A percentile compares a stretch with the other conserved stretches of the same genome.
Conservation (phyloP, 805 yeast species). For the Candida chauliodis region DNA sequence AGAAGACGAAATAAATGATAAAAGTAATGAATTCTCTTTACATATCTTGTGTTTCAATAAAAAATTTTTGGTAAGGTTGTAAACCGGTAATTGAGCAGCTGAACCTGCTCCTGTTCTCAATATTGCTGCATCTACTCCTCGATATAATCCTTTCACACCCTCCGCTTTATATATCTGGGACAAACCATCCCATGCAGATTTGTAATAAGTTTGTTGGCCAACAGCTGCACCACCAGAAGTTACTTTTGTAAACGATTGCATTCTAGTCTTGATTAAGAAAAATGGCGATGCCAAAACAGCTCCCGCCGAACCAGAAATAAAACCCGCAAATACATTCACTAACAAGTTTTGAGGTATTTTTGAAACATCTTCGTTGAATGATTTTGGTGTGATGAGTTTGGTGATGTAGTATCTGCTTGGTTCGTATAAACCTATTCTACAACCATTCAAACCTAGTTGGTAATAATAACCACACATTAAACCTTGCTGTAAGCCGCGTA, state of each 20-base stretch:
- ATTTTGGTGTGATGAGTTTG: constrained; percentile 45
- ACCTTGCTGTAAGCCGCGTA: constrained; percentile 87
- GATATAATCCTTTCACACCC: constrained; percentile 74
- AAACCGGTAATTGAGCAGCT: constrained; percentile 89
- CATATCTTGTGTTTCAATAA: constrained; percentile 52
- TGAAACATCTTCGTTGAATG: constrained; percentile 40
- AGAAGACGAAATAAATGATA: constrained; percentile 73
- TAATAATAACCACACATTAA: constrained; percentile 83
- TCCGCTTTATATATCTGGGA: constrained; percentile 56
- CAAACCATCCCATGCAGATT: constrained; percentile 65
- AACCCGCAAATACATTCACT: constrained; percentile 78
- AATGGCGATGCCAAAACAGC: constrained; percentile 89
- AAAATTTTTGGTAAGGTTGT: constrained; percentile 69
- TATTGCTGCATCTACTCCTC: constrained; percentile 94
- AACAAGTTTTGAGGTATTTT: constrained; percentile 35
- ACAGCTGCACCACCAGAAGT: constrained; percentile 29
- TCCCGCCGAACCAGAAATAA: constrained; percentile 81
- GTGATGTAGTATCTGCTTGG: constrained; percentile 70
- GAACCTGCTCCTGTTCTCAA: constrained; percentile 95
- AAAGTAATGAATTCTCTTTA: constrained; percentile 55
- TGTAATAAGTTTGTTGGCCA: constrained; percentile 92
- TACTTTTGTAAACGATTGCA: constrained; percentile 84
- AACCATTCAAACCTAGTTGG: constrained; percentile 89
- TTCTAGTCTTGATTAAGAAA: constrained; percentile 88
- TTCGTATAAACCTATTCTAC: constrained; percentile 91